Evolutionary conservation across 495 filamentous ascomycete species (phyloP).

Genomic region (Annulohypoxylon bovei): DNA sequence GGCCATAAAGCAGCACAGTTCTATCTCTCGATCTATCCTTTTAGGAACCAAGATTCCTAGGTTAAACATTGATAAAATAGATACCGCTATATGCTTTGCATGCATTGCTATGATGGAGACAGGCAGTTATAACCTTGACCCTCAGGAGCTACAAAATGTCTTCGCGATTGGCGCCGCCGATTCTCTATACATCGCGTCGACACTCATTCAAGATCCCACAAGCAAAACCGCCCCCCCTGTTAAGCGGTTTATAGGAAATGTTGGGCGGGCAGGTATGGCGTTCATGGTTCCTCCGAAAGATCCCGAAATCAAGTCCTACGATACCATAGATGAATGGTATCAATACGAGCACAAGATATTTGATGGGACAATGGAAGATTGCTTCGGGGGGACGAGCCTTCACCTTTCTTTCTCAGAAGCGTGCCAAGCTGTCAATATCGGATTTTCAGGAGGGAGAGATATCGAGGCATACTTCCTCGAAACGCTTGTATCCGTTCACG

Average conservation of each 20-base stretch:
- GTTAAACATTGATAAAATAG: not conserved
- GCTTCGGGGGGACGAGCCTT: not conserved
- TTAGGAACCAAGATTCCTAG: no score
- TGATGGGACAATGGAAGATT: not conserved
- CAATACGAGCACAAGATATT: not conserved
- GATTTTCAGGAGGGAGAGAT: not conserved
- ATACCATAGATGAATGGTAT: not conserved
- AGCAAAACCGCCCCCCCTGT: not conserved
- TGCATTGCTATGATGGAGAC: conserved; percentile 12
- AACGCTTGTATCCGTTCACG: not conserved
- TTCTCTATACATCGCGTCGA: not conserved
- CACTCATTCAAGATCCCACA: not conserved
- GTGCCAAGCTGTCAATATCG: not conserved
- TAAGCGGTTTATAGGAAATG: not conserved
- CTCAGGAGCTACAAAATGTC: not conserved
- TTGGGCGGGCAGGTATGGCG: not conserved
- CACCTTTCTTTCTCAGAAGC: not conserved
- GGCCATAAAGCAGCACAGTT: no score
- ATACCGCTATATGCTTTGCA: not conserved
- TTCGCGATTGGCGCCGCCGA: not conserved
- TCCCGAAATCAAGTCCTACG: not conserved
- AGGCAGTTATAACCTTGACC: not conserved
- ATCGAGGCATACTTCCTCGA: not conserved
- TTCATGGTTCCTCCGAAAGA: not conserved
- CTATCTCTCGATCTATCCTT: no score